Conservation (phyloP, 1,284 basidiomycete genomes). For the Ustilago sp. region DNA sequence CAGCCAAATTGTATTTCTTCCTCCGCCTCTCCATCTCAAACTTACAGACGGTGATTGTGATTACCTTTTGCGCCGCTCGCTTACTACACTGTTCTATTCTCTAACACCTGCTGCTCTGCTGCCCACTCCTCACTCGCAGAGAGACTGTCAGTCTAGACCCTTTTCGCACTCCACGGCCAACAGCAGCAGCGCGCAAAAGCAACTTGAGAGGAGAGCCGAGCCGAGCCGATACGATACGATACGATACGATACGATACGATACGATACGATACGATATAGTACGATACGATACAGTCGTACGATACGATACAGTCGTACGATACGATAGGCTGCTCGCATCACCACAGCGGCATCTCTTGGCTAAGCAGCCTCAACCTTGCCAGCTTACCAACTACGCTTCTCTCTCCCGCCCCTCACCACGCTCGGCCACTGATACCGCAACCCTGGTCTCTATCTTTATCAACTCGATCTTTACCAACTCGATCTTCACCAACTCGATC, state of each 20-base stretch:
- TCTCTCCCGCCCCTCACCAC: background rate
- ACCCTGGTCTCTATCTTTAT: background rate
- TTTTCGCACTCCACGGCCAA: background rate
- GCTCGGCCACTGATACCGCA: background rate
- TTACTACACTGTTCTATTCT: slow-evolving; percentile 23
- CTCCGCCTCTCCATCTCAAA: background rate
- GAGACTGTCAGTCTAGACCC: background rate
- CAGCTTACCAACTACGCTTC: slow-evolving; percentile 1
- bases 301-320: too few relatives aligned
- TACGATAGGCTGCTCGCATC: background rate
- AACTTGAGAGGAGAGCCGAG: background rate
- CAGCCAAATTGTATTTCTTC: too few relatives aligned
- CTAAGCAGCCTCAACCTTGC: background rate
- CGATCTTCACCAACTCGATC: background rate
- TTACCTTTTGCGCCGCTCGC: slow-evolving; percentile 14
- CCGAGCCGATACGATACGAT: too few relatives aligned
- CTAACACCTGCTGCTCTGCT: background rate
- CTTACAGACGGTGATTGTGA: too few relatives aligned
- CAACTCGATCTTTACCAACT: too few relatives aligned
- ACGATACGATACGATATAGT: background rate
- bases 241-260: too few relatives aligned
- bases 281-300: too few relatives aligned
- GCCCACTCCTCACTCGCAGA: background rate
- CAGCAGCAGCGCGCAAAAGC: background rate
- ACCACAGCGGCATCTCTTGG: slow-evolving; percentile 19